A percentile compares a stretch with the other conserved stretches of the same genome.
Conservation (phyloP, 2,329 filamentous ascomycete genomes). For the Sclerotinia nivalis region DNA sequence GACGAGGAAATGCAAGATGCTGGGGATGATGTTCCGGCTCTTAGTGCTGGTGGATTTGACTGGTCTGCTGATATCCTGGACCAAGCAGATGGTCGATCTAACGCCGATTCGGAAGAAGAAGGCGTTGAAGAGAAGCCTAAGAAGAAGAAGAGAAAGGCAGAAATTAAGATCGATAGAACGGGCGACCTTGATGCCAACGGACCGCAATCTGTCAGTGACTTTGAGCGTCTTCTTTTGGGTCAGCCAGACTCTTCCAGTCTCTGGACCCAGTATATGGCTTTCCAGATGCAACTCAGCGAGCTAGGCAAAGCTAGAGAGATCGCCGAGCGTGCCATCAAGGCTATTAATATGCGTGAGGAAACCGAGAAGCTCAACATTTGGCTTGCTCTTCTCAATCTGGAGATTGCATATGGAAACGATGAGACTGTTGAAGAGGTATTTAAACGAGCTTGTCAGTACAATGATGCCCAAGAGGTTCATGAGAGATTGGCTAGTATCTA, state of each 20-base stretch:
- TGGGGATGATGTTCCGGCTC: constrained; percentile 48
- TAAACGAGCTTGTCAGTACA: constrained; percentile 89
- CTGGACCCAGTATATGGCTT: constrained; percentile 99
- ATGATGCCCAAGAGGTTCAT: constrained; percentile 86
- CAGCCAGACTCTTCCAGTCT: constrained; percentile 90
- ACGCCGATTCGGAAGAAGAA: constrained; percentile 50
- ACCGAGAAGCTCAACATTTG: constrained; percentile 93
- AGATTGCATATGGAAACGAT: constrained; percentile 84
- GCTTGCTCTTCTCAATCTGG: constrained; percentile 91
- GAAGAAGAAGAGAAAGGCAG: constrained; percentile 71
- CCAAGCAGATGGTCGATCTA: constrained; percentile 45
- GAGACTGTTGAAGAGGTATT: constrained; percentile 83
- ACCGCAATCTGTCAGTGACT: constrained; percentile 87
- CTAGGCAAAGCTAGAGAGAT: constrained; percentile 84
- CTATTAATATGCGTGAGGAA: constrained; percentile 88
- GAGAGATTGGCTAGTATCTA: constrained; percentile 91
- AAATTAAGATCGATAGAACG: constrained; percentile 83
- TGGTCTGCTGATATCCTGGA: constrained; percentile 76
- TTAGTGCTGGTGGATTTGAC: constrained; percentile 78
- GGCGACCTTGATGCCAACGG: constrained; percentile 88
- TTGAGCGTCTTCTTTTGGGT: constrained; percentile 86
- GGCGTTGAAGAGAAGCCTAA: constrained; percentile 49
- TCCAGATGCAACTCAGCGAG: constrained; percentile 91
- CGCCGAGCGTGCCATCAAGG: constrained; percentile 85
- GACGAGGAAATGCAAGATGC: constrained; percentile 41